Base-by-base conservation (phyloP, 768 basidiomycete species). In the Suillus variegatus region DNA sequence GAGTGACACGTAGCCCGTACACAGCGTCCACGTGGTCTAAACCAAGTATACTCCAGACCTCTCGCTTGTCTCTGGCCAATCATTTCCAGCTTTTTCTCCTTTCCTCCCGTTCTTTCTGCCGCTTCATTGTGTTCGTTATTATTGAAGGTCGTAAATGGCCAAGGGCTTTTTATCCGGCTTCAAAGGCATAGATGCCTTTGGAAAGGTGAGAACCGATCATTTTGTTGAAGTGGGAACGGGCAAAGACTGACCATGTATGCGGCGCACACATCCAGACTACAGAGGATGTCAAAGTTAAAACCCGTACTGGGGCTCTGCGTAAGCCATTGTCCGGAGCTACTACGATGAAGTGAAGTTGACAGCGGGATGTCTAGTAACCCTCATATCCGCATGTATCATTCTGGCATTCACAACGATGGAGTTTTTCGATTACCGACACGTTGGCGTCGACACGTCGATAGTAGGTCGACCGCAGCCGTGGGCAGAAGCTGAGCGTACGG, bases 241-340 rank as follows among this genome's bases (percentile, higher is more conserved):
- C 35, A 32, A 56, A 16, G 36, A 35, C 68, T 74, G 54, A 68
- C 63, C 28, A 52, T 56, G 61, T 52, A 47, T 61, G 63, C 40
- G 43, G 58, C 51, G 2, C 25, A 12, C 36, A 56, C 54, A 56
- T 40, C 18, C 72, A 99, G 97, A 99, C 97, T 44, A 94, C 94
- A 77, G 97, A 99, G 75, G 97, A 99, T 83, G 97, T 99, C 68
- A 99, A 99, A 82, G 94, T 99, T 80, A 95, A 95, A 85, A 99
- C 97, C 41, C 88, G 95, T 65, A 94, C 93, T 55, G 96, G 93
- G 70, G 97, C 93, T 69, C 82, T 95, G 71, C 82, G 95, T 97
- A 71, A 77, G 93, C 81, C 22, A 32, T 35, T 16, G 44, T 60
- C 25, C 6, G 16, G 12, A 43, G 18, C 41, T 25, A 28, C 28